Evolutionary conservation across 129 eudicot species (phyloP), one percentile per base, ranked within the genome.

Genomic region (Lactuca sativa): DNA sequence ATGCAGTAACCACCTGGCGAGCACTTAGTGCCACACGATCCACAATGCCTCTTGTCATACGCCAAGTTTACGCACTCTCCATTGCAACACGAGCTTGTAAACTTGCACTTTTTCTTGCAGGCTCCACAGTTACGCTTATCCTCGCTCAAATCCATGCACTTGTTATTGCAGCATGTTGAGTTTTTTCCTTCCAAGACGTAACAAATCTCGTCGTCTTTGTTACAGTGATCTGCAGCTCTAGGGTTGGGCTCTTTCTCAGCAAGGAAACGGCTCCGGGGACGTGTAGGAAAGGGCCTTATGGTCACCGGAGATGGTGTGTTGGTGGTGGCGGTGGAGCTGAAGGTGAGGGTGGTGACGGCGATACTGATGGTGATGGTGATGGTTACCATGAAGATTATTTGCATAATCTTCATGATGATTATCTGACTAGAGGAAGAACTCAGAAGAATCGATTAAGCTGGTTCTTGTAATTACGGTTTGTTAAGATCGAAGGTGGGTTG

Each of bases 1-100:
- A 87, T 65, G 52, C 97, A 91, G 32, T 78, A 81, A 33, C 83
- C 79, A 7, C 79, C 85, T 4, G 66, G 56, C 80, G 56, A 66
- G 74, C 97, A 91, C 65, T 47, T 70, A 7, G 69, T 59, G 17
- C 80, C 77, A 75, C 97, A 91, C 16, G 48, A 9, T 18, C 97
- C 95, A n/a, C 97, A 91, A 59, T 91, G 88, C 75, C 97, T 83
- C 83, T 87, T 88, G 12, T 89, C 96, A 44, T 64, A 86, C 12
- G 86, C 76, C 43, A 81, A 62, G 41, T 81, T 57, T 67, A 89
- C 96, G 43, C 96, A 89, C 64, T 83, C 76, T 21, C 92, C 92
- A 6, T 72, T 47, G 62, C 96, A 89, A 40, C 96, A 89, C 12
- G 67, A 25, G 44, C 68, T 67, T 0, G 90, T 79, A 34, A 62